A percentile compares a stretch with the other conserved stretches of the same genome.
These are phyloP conservation scores for sorghum (Sorghum bicolor) DNA, from an alignment of 176 grass and related monocot genomes.

Conservation along the genomic window Sorghum_bicolor_NCBIv3 NC_012879.2:48100501-48101000, in stretches of 20 bases:
- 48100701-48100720: slow-evolving; percentile 37
- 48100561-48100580: neutral
- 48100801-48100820: slow-evolving; percentile 37
- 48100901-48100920: slow-evolving; percentile 36
- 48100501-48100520: neutral
- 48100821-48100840: slow-evolving; percentile 26
- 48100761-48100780: slow-evolving; percentile 43
- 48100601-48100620: slow-evolving; percentile 10
- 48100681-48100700: neutral
- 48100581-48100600: slow-evolving; percentile 21
- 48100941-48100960: slow-evolving; percentile 6
- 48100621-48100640: slow-evolving; percentile 57
- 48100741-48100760: slow-evolving; percentile 30
- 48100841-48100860: slow-evolving; percentile 3
- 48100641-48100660: neutral
- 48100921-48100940: slow-evolving; percentile 39
- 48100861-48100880: slow-evolving; percentile 39
- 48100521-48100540: neutral
- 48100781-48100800: slow-evolving; percentile 12
- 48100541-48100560: neutral
- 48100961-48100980: slow-evolving; percentile 40
- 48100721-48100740: slow-evolving; percentile 55
- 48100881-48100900: slow-evolving; percentile 41
- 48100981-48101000: slow-evolving; percentile 44
- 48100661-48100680: slow-evolving; percentile 43